Conservation (phyloP, 305 asterid genomes). For the Fraxinus velutina region DNA sequence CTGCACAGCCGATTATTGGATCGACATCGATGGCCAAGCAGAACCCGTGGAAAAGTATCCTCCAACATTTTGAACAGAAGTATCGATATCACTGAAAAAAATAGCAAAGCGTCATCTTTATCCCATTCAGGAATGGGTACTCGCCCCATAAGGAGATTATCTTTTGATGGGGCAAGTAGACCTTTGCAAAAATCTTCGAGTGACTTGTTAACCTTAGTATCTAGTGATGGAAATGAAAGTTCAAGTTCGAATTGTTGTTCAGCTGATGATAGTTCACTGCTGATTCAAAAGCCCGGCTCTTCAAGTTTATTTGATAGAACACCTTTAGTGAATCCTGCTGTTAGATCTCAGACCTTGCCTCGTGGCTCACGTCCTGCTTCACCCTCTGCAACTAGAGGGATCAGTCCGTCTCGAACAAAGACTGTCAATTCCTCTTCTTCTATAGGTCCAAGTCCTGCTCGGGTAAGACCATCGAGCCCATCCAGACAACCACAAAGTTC, state of each 20-base stretch:
- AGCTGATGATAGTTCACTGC: conserved; percentile 43
- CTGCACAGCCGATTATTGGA: conserved; percentile 37
- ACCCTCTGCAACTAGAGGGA: conserved; percentile 56
- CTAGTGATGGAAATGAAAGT: conserved; percentile 32
- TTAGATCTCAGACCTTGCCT: conserved; percentile 44
- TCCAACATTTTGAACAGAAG: conserved; percentile 32
- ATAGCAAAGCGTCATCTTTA: conserved; percentile 28
- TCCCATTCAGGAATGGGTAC: conserved; percentile 32
- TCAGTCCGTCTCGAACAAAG: conserved; percentile 53
- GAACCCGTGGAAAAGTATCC: conserved; percentile 38
- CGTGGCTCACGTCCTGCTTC: conserved; percentile 58
- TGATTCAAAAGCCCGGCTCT: conserved; percentile 37
- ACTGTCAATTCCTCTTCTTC: conserved; percentile 39
- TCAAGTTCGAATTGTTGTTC: conserved; percentile 21
- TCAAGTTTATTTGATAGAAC: conserved; percentile 44
- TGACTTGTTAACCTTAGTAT: conserved; percentile 39
- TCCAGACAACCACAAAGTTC: conserved; percentile 60
- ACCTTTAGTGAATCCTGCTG: conserved; percentile 32
- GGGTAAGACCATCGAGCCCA: conserved; percentile 78
- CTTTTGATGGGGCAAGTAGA: conserved; percentile 56
- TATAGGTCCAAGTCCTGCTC: conserved; percentile 70
- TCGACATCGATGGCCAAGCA: conserved; percentile 56
- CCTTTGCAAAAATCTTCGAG: conserved; percentile 53
- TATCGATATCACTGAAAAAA: conserved; percentile 40
- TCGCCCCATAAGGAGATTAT: conserved; percentile 52